Percentiles rank a stretch among this genome's conserved stretches.
Evolutionary conservation across 2,329 filamentous ascomycete species (phyloP).

Genomic region (Epichloe coenophiala): DNA sequence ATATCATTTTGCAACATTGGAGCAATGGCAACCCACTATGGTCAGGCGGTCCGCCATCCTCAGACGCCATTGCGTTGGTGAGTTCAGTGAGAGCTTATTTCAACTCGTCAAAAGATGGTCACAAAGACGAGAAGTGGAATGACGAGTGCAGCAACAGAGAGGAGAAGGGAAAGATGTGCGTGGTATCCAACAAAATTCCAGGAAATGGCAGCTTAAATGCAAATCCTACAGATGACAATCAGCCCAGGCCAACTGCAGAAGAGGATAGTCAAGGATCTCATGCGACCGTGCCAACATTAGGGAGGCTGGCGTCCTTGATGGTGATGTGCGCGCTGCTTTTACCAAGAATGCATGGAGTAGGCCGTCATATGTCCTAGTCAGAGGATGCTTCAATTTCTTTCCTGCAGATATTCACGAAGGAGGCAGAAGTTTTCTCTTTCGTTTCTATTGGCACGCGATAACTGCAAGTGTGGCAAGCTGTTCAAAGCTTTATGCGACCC

Average conservation of each 20-base stretch:
- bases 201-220: conserved; percentile 13
- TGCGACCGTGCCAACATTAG: not conserved
- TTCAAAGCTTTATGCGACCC: not conserved
- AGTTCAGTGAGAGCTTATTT: conserved; percentile 69
- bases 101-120: conserved; percentile 43
- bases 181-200: conserved; percentile 10
- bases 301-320: not conserved
- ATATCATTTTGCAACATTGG: conserved; percentile 63
- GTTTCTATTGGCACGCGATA: not conserved
- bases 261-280: not conserved
- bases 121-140: conserved; percentile 1
- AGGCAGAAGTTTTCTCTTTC: not conserved
- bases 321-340: not conserved
- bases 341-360: not conserved
- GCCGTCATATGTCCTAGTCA: not conserved
- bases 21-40: conserved; percentile 61
- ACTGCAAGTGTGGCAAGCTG: not conserved
- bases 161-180: conserved; percentile 10
- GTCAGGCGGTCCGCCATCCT: conserved; percentile 54
- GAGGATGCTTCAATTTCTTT: not conserved
- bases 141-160: conserved; percentile 1
- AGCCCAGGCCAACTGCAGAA: not conserved
- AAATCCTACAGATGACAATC: conserved; percentile 7
- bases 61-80: conserved; percentile 50
- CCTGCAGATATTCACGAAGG: not conserved